Percentiles rank a stretch among this genome's conserved stretches.
Evolutionary conservation across 805 yeast species (phyloP).

Genomic region (Clavispora asparagi): DNA sequence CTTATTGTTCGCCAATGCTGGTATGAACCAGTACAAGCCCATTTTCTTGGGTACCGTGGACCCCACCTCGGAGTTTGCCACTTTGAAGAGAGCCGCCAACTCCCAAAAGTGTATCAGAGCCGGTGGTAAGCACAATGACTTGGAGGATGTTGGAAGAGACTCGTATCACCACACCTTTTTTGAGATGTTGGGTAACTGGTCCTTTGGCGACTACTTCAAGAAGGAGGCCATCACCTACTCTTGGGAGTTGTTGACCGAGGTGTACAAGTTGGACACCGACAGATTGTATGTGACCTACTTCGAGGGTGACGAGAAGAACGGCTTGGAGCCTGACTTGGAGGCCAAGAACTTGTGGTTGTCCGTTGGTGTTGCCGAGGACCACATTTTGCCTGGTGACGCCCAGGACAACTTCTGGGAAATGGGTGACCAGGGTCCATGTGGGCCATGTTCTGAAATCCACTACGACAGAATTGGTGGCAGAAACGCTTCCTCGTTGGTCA

Average conservation of each 20-base stretch:
- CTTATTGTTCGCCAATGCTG: conserved; percentile 93
- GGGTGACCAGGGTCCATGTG: conserved; percentile 99
- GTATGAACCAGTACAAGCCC: conserved; percentile 99
- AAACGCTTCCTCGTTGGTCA: conserved; percentile 86
- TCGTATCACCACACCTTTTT: conserved; percentile 98
- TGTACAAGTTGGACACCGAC: conserved; percentile 71
- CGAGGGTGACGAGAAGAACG: conserved; percentile 82
- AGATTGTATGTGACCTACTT: conserved; percentile 94
- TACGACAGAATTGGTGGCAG: conserved; percentile 98
- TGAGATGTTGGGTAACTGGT: conserved; percentile 99
- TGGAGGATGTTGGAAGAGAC: conserved; percentile 97
- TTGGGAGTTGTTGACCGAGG: conserved; percentile 87
- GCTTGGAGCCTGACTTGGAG: conserved; percentile 89
- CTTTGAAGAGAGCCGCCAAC: conserved; percentile 83
- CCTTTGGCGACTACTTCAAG: conserved; percentile 98
- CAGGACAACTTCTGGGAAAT: conserved; percentile 99
- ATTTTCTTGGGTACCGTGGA: conserved; percentile 96
- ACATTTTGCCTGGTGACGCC: conserved; percentile 85
- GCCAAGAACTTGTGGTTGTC: conserved; percentile 83
- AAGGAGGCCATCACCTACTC: conserved; percentile 84
- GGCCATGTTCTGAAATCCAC: conserved; percentile 97
- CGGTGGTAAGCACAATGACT: conserved; percentile 97
- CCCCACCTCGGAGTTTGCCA: conserved; percentile 83
- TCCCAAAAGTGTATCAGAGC: conserved; percentile 99
- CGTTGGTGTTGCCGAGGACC: conserved; percentile 87